Evolutionary conservation across 2,329 filamentous ascomycete species (phyloP), one percentile per base, ranked within the genome.

Genomic region (Sporothrix variecibatus): DNA sequence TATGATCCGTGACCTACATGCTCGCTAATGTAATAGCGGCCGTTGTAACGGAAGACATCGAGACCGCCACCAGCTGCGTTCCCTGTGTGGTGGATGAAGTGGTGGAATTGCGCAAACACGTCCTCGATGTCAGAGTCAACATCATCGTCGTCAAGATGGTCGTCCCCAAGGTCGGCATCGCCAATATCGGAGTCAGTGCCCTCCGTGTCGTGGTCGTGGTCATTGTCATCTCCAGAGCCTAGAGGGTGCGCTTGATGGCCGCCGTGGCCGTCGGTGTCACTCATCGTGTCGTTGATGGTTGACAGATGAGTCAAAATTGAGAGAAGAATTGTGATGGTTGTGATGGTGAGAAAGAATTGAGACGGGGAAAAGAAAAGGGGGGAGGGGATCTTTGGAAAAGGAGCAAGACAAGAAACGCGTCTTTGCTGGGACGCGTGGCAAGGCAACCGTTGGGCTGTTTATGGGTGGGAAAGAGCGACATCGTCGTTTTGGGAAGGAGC

Each of bases 1-100:
- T 65, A 65, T 7, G 23, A 51, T 26, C 51, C 60, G 51, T 58
- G 23, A 23, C 34, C n/a, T 4, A 7, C n/a, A 31, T 56, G 15
- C 31, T 74, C 34, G 28, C 11, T 38, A 3, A 72, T n/a, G 43
- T 72, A 72, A 43, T 74, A 74, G 28, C 73, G 70, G 8, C n/a
- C 20, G 9, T 60, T 51, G 23, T 53, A 64, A 43, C 73, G 51
- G 8, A 72, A 28, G 15, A 72, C 26, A 1, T 65, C 15, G 0
- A 72, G 70, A 17, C 62, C 60, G 28, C 56, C 56, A 60, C 56
- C 26, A 34, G 3, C n/a, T n/a, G n/a, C n/a, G n/a, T n/a, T n/a
- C n/a, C n/a, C n/a, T n/a, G n/a, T n/a, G n/a, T n/a, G n/a, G n/a
- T n/a, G n/a, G n/a, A n/a, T n/a, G n/a, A n/a, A n/a, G n/a, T n/a